A percentile compares a stretch with the other conserved stretches of the same genome.
Conservation (phyloP, 176 grass and related monocot species). For the Oryza meridionalis region DNA sequence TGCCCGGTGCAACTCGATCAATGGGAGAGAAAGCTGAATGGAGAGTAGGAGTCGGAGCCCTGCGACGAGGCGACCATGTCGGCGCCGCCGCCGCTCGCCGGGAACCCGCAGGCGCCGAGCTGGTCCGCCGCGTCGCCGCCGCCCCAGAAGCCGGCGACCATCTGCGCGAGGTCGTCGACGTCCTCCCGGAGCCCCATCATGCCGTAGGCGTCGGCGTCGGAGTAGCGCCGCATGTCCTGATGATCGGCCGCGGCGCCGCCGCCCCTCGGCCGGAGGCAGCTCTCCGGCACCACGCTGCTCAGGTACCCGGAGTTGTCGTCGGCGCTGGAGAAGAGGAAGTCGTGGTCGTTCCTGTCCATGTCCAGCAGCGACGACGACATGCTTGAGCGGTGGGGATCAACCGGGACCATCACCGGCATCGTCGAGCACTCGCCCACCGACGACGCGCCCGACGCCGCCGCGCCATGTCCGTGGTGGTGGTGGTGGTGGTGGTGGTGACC, state of each 20-base stretch:
- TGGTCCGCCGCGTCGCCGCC: constrained; percentile 36
- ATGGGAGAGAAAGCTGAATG: constrained; percentile 62
- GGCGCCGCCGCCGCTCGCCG: constrained; percentile 30
- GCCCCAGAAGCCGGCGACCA: constrained; percentile 64
- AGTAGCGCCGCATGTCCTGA: constrained; percentile 54
- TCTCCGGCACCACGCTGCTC: constrained; percentile 96
- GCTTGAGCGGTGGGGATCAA: constrained; percentile 20
- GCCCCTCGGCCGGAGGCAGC: constrained; percentile 64
- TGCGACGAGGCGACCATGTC: constrained; percentile 49
- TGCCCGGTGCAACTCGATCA: background rate
- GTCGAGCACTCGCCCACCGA: constrained; percentile 49
- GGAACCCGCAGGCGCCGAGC: constrained; percentile 46
- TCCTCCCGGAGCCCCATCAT: constrained; percentile 60
- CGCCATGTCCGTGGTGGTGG: background rate
- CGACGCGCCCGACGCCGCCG: constrained; percentile 1
- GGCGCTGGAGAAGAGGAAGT: constrained; percentile 58
- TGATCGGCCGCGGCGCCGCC: constrained; percentile 46
- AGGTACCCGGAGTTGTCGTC: constrained; percentile 91
- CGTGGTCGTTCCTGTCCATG: constrained; percentile 42
- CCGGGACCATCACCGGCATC: constrained; percentile 9
- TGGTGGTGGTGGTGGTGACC: background rate
- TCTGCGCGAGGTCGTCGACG: constrained; percentile 59
- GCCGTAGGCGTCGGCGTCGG: constrained; percentile 59
- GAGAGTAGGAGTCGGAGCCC: constrained; percentile 47
- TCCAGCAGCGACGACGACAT: constrained; percentile 30